These are phyloP conservation scores for Cubamyces lactineus DNA, from an alignment of 768 basidiomycete genomes.

Conservation along the genomic window DNA sequence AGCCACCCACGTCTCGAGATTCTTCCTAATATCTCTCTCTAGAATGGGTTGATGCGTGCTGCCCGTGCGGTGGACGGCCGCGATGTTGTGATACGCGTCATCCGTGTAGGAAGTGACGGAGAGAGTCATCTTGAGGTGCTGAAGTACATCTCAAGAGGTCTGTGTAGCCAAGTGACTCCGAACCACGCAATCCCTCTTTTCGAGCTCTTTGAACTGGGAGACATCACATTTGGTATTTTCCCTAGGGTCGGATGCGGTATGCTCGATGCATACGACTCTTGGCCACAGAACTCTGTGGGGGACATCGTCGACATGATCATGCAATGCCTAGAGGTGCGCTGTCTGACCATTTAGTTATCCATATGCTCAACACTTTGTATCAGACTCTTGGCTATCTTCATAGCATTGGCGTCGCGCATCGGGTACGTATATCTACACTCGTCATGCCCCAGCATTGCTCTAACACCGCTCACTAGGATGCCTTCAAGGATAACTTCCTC, in stretches of 20 bases:
- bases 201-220: conserved; percentile 31
- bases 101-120: not conserved
- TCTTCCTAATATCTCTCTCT: not conserved
- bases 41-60: conserved; percentile 7
- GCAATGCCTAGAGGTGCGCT: conserved; percentile 36
- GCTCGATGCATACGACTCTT: conserved; percentile 20
- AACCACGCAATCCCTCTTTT: conserved; percentile 38
- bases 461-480: not conserved
- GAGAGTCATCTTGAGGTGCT: conserved; percentile 27
- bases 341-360: not conserved
- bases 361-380: not conserved
- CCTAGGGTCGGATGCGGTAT: conserved; percentile 27
- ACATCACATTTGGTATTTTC: conserved; percentile 36
- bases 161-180: conserved; percentile 14
- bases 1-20: no score
- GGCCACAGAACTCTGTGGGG: conserved; percentile 37
- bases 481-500: conserved; percentile 17
- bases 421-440: not conserved
- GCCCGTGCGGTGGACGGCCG: conserved; percentile 3
- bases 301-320: conserved; percentile 37
- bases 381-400: conserved; percentile 1
- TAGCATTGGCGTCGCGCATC: conserved; percentile 4
- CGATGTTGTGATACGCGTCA: conserved; percentile 13
- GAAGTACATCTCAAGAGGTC: conserved; percentile 25
- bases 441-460: not conserved